Evolutionary conservation across 768 basidiomycete species (phyloP).

Genomic region (Galerina sulciceps): DNA sequence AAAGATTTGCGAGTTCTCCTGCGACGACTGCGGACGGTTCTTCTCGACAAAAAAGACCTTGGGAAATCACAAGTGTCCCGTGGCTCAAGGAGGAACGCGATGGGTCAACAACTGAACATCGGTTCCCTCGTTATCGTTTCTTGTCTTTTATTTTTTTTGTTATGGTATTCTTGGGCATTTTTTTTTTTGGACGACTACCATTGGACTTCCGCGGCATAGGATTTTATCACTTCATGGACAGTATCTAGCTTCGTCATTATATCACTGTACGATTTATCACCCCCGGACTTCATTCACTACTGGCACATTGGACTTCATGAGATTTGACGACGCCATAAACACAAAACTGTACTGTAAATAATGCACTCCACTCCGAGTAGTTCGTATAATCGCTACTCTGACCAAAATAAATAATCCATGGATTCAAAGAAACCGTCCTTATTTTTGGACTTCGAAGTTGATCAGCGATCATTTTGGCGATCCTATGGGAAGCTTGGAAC

Average conservation of each 20-base stretch:
- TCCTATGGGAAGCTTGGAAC: too few species aligned
- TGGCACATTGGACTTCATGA: background rate
- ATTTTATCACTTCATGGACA: background rate
- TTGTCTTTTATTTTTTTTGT: slow-evolving; percentile 9
- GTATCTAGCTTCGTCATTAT: background rate
- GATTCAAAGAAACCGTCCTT: background rate
- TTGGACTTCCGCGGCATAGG: slow-evolving; percentile 2
- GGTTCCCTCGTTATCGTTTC: slow-evolving; percentile 7
- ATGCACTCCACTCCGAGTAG: background rate
- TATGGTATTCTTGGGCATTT: slow-evolving; percentile 2
- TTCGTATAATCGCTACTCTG: background rate
- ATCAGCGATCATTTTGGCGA: too few species aligned
- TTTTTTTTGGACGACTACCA: slow-evolving; percentile 3
- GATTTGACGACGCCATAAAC: background rate
- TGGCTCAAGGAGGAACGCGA: slow-evolving; percentile 51
- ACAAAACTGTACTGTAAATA: background rate
- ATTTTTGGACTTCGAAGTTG: background rate
- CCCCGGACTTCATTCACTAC: background rate
- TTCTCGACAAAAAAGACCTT: slow-evolving; percentile 57
- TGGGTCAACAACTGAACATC: slow-evolving; percentile 43
- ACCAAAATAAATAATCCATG: background rate
- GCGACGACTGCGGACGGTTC: slow-evolving; percentile 55
- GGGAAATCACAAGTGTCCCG: slow-evolving; percentile 59
- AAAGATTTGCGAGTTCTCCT: slow-evolving; percentile 57
- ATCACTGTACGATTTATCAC: background rate